Evolutionary conservation across 2,329 filamentous ascomycete species (phyloP), one percentile per base, ranked within the genome.

Genomic region (Arthroderma uncinatum): DNA sequence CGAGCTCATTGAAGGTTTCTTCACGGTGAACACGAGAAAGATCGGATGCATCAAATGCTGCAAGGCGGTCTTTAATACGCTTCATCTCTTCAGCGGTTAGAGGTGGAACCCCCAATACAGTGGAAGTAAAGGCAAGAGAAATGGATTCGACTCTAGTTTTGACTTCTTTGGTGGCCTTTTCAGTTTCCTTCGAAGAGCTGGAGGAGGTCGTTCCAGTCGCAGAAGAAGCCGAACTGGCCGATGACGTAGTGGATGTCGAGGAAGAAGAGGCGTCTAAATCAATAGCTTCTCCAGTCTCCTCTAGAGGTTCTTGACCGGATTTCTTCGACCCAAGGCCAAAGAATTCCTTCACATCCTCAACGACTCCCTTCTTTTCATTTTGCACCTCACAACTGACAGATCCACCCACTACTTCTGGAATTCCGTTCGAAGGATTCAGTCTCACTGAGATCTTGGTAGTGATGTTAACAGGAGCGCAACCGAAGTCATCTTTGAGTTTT

Each of bases 251-350:
- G 7, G 55, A 55, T 33, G 23, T 4, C 16, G 55, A 52, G n/a
- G 54, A 33, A 28, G 47, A 75, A 28, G 47, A 75, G 28, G 68
- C 64, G 53, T 75, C 71, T 54, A 76, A 70, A 14, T 74, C 71
- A 57, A 78, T 74, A 9, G 77, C 70, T 62, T 74, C 76, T 1
- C 73, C 67, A 25, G 74, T 70, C 42, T 79, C 82, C 59, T 82
- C 79, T 34, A 95, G 68, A 6, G 80, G 75, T 61, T 81, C 79
- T 72, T 95, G 87, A 57, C 92, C 87, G 61, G 87, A 86, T 74
- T 95, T 95, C 74, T 89, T 89, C 66, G 87, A 87, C 25, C 92
- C 93, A 68, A 97, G 91, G 4, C 93, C 93, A 68, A 98, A 94
- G 61, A 96, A 82, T 62, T 91, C 94, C 79, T 98, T 98, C 63